Conservation (phyloP, 495 filamentous ascomycete genomes). For the Chaetomium tenue region DNA sequence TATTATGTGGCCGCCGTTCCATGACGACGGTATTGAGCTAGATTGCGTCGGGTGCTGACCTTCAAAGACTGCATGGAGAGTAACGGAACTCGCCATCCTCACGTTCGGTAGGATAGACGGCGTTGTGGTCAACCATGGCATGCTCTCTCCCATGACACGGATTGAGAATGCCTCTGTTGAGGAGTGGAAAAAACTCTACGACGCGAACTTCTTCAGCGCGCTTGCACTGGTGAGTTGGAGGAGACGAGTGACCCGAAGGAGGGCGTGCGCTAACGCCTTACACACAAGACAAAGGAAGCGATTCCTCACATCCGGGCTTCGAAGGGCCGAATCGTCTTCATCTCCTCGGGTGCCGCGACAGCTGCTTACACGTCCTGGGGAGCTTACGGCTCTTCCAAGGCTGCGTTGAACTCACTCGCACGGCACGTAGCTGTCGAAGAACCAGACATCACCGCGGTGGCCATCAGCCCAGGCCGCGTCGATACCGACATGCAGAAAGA, state of each 20-base stretch:
- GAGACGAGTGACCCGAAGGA: neutral
- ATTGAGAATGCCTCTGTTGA: slow-evolving; percentile 61
- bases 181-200: slow-evolving; percentile 74
- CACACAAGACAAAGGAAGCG: slow-evolving; percentile 64
- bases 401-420: slow-evolving; percentile 80
- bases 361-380: slow-evolving; percentile 71
- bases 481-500: slow-evolving; percentile 93
- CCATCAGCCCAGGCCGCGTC: slow-evolving; percentile 77
- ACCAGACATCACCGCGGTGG: slow-evolving; percentile 65
- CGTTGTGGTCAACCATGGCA: slow-evolving; percentile 84
- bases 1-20: too few relatives aligned
- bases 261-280: slow-evolving; percentile 16
- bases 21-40: neutral
- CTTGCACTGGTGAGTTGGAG: slow-evolving; percentile 65
- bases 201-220: slow-evolving; percentile 80
- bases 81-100: slow-evolving; percentile 60
- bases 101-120: slow-evolving; percentile 74
- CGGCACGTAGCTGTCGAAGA: slow-evolving; percentile 75
- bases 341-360: slow-evolving; percentile 71
- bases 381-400: slow-evolving; percentile 81
- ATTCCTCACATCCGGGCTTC: slow-evolving; percentile 68
- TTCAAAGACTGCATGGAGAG: slow-evolving; percentile 54
- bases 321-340: slow-evolving; percentile 69
- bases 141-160: slow-evolving; percentile 72
- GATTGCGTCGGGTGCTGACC: slow-evolving; percentile 10